Percentiles rank a stretch among this genome's conserved stretches.
Evolutionary conservation across 139 green algal species (phyloP).

Genomic region (Marvania coccoides): DNA sequence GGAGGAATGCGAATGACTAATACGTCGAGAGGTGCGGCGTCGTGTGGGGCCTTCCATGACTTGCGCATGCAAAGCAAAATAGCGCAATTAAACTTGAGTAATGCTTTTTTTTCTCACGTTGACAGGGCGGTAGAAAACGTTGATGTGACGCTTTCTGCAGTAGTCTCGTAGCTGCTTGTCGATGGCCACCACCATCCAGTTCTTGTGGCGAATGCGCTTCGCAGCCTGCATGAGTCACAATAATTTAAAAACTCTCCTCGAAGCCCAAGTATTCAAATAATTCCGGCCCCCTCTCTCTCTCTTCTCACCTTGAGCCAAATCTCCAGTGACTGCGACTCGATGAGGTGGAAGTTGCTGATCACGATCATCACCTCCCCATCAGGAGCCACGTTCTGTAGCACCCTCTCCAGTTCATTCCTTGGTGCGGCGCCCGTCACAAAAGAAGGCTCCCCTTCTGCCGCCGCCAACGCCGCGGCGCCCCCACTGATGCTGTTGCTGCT

Average conservation of each 20-base stretch:
- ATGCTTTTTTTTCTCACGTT: background rate
- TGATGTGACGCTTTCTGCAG: conserved; percentile 22
- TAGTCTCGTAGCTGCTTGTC: conserved; percentile 59
- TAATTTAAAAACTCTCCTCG: too few relatives aligned
- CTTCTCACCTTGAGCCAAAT: conserved; percentile 54
- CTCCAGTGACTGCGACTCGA: conserved; percentile 52
- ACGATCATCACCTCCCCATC: conserved; percentile 80
- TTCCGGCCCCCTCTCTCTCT: background rate
- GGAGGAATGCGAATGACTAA: background rate
- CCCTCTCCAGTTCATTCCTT: conserved; percentile 29
- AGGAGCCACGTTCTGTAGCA: conserved; percentile 63
- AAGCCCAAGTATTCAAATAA: background rate
- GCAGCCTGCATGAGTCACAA: conserved; percentile 16
- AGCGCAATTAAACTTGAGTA: too few relatives aligned
- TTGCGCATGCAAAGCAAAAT: too few relatives aligned
- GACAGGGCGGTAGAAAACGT: conserved; percentile 37
- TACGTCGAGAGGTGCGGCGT: too few relatives aligned
- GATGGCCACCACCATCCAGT: conserved; percentile 89
- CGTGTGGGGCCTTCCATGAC: too few relatives aligned
- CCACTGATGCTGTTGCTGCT: conserved; percentile 2
- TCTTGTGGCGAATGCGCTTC: conserved; percentile 39
- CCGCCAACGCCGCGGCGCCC: background rate
- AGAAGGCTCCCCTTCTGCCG: background rate
- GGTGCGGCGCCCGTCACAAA: background rate
- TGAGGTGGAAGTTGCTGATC: conserved; percentile 81